Conservation (phyloP, 768 basidiomycete species). For the Pleurotus pulmonarius region DNA sequence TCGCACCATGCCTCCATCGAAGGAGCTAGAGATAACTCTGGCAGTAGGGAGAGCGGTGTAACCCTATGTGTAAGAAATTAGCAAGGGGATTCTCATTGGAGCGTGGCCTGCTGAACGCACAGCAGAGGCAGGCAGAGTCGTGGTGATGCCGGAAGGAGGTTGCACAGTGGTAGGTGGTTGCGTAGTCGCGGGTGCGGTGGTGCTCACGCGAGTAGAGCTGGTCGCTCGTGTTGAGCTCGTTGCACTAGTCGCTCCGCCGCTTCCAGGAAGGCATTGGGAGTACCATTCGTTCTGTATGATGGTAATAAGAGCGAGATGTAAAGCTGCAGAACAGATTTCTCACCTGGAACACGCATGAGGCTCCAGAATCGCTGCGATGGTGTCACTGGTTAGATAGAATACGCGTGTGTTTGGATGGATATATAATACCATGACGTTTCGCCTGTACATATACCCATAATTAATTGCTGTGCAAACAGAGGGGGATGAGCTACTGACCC, state of each 20-base stretch:
- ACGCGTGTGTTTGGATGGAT: neutral
- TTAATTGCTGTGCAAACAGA: neutral
- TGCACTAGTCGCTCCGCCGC: neutral
- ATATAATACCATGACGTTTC: slow-evolving; percentile 13
- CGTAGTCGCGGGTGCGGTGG: slow-evolving; percentile 10
- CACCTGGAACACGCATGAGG: slow-evolving; percentile 15
- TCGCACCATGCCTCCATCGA: slow-evolving; percentile 24
- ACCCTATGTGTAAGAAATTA: slow-evolving; percentile 12
- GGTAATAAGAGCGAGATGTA: neutral
- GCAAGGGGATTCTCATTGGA: neutral
- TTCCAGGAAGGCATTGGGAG: slow-evolving; percentile 15
- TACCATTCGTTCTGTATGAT: slow-evolving; percentile 13
- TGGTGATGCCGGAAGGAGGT: slow-evolving; percentile 17
- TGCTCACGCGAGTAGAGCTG: slow-evolving; percentile 6
- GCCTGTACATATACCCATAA: slow-evolving; percentile 5
- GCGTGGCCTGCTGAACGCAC: slow-evolving; percentile 11
- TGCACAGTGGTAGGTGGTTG: slow-evolving; percentile 13
- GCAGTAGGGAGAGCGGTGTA: slow-evolving; percentile 24
- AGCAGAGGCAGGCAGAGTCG: slow-evolving; percentile 22
- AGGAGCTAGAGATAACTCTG: slow-evolving; percentile 23
- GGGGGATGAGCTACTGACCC: slow-evolving; percentile 10
- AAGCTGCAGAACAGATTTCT: neutral
- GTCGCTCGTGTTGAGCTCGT: slow-evolving; percentile 10
- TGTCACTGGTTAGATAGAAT: neutral
- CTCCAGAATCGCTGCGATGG: slow-evolving; percentile 10